Evolutionary conservation across 768 basidiomycete genomes (phyloP).

Genomic region (Imleria badia): DNA sequence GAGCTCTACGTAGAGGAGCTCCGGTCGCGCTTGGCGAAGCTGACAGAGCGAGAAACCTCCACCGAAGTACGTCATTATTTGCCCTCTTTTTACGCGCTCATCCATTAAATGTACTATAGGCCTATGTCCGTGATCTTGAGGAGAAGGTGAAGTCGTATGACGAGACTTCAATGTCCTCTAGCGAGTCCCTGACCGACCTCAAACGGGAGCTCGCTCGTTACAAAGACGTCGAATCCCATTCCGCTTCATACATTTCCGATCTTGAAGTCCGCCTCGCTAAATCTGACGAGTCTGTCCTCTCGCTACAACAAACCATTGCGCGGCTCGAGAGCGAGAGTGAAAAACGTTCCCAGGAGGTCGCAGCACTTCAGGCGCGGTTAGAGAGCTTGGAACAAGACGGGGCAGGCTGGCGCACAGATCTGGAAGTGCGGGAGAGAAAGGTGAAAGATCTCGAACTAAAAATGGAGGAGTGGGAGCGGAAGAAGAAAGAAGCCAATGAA

Average conservation of each 20-base stretch:
- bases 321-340: constrained; percentile 75
- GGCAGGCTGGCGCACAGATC: constrained; percentile 78
- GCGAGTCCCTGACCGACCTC: constrained; percentile 78
- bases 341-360: constrained; percentile 69
- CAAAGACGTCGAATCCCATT: constrained; percentile 72
- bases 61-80: constrained; percentile 67
- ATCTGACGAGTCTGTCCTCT: constrained; percentile 74
- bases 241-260: constrained; percentile 78
- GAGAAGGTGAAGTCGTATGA: constrained; percentile 85
- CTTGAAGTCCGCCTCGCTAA: constrained; percentile 79
- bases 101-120: constrained; percentile 44
- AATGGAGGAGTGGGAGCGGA: constrained; percentile 76
- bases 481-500: constrained; percentile 64
- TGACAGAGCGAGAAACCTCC: constrained; percentile 85
- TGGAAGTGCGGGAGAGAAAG: constrained; percentile 79
- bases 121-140: constrained; percentile 92
- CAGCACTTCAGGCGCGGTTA: constrained; percentile 67
- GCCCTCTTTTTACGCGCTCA: not conserved
- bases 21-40: constrained; percentile 71
- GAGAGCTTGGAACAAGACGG: constrained; percentile 70
- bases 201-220: constrained; percentile 78
- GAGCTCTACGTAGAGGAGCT: constrained; percentile 90
- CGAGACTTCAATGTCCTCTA: constrained; percentile 74
- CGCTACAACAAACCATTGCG: constrained; percentile 70
- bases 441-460: constrained; percentile 76